These are phyloP conservation scores for Eutrema yunnanense DNA, from an alignment of 345 rosid species.

Conservation along the genomic window DNA sequence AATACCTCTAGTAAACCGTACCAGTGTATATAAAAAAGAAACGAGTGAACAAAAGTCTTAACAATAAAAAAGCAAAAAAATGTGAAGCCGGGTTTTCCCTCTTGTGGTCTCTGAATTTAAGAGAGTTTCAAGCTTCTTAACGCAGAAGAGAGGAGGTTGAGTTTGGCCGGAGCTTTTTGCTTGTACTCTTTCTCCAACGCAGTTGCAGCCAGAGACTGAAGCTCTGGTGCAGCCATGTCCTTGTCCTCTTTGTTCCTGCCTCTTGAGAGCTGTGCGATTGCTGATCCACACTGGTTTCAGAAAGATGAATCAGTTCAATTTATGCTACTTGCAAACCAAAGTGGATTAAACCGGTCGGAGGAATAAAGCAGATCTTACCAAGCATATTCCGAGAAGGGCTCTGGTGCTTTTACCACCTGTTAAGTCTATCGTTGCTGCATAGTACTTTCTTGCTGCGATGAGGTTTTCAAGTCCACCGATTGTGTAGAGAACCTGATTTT, in stretches of 20 bases:
- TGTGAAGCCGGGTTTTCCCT: not conserved
- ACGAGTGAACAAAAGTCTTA: slow-evolving; percentile 2
- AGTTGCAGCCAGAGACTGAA: slow-evolving; percentile 57
- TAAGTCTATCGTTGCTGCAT: slow-evolving; percentile 75
- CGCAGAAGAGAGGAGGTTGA: slow-evolving; percentile 55
- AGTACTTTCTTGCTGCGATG: slow-evolving; percentile 81
- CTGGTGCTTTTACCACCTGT: slow-evolving; percentile 90
- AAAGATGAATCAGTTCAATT: not conserved
- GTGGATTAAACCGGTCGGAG: slow-evolving; percentile 5
- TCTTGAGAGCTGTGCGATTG: slow-evolving; percentile 66
- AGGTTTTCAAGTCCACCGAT: slow-evolving; percentile 87
- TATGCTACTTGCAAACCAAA: not conserved
- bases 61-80: not conserved
- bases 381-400: slow-evolving; percentile 84
- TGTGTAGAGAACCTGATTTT: slow-evolving; percentile 80
- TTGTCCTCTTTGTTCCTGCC: slow-evolving; percentile 87
- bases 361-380: slow-evolving; percentile 50
- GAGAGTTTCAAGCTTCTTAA: slow-evolving; percentile 60
- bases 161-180: slow-evolving; percentile 66
- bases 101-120: slow-evolving; percentile 21
- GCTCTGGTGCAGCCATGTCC: slow-evolving; percentile 54
- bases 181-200: slow-evolving; percentile 91
- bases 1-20: not conserved
- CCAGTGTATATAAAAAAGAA: not conserved
- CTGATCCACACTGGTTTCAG: slow-evolving; percentile 64